Evolutionary conservation across 495 filamentous ascomycete species (phyloP), one percentile per base, ranked within the genome.

Genomic region (Aspergillus conjunctus): DNA sequence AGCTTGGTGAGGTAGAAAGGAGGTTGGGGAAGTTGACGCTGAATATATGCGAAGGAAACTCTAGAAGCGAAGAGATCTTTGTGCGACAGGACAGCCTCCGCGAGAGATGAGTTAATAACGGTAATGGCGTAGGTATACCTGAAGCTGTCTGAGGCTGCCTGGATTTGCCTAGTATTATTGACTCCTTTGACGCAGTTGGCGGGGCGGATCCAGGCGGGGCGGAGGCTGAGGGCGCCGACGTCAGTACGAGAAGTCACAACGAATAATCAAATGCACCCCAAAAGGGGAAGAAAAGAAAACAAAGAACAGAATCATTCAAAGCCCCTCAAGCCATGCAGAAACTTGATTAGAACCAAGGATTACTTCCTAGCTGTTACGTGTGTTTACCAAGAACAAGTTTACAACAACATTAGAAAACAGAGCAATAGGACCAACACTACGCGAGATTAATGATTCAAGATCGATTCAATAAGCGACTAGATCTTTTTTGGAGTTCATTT

Each of bases 181-280:
- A 17, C 9, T 12, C 12, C 39, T 48, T 48, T 48, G 44, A 48
- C 10, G 26, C 17, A 15, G 44, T 59, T 65, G 57, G 64, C 64
- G 64, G 54, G 53, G 63, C 61, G 41, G 54, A 34, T 46, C 22
- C 63, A 76, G 75, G 58, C 79, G 76, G 64, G 73, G 61, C 73
- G 76, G 69, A 69, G 21, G 33, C 53, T 41, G 33, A 51, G 26
- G 56, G 49, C 56, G 53, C 62, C 52, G 54, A 54, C 44, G 54
- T 46, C 54, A 52, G 66, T 72, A 64, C 15, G 7, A n/a, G 9
- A 11, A 14, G 3, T 11, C 15, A 26, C 26, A 26, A 26, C 26
- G 2, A 26, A 26, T 26, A 26, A 26, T 26, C n/a, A n/a, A n/a
- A n/a, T n/a, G n/a, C n/a, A n/a, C n/a, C 26, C 26, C 26, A 2